These are phyloP conservation scores for Blastocystis sp. DNA, from an alignment of 352 stramenopile genomes.

Conservation along the genomic window DNA sequence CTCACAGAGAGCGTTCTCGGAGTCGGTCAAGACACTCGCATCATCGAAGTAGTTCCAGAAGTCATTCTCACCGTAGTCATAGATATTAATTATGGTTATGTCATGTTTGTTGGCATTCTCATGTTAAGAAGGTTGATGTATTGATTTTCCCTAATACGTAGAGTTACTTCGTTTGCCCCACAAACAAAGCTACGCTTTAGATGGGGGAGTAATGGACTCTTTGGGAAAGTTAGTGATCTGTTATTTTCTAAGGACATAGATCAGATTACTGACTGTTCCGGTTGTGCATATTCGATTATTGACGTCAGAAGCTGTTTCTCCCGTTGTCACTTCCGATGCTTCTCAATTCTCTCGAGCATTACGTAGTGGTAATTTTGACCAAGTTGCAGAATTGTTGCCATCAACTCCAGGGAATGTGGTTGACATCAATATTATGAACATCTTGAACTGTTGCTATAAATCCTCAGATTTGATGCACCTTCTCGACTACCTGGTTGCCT, in stretches of 20 bases:
- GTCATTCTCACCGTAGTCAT: background rate
- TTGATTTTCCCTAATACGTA: background rate
- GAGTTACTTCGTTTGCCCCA: background rate
- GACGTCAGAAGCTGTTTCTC: too few relatives aligned
- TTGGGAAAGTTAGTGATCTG: background rate
- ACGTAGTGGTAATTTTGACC: background rate
- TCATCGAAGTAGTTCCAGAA: background rate
- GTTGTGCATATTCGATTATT: too few relatives aligned
- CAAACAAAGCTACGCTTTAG: background rate
- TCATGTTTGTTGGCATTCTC: background rate
- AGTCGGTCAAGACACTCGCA: background rate
- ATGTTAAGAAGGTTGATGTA: background rate
- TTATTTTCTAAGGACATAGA: too few relatives aligned
- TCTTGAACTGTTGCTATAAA: constrained; percentile 31
- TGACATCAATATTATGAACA: constrained; percentile 44
- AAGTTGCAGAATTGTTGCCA: background rate
- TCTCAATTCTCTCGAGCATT: background rate
- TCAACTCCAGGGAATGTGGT: constrained; percentile 18
- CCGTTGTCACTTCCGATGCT: background rate
- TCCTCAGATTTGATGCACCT: background rate
- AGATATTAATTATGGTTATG: background rate
- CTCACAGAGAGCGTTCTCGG: constrained; percentile 16
- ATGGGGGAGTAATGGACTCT: background rate
- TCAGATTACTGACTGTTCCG: too few relatives aligned
- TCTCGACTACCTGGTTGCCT: background rate